Conservation (phyloP, 129 eudicot genomes). For the Flaveria robusta region DNA sequence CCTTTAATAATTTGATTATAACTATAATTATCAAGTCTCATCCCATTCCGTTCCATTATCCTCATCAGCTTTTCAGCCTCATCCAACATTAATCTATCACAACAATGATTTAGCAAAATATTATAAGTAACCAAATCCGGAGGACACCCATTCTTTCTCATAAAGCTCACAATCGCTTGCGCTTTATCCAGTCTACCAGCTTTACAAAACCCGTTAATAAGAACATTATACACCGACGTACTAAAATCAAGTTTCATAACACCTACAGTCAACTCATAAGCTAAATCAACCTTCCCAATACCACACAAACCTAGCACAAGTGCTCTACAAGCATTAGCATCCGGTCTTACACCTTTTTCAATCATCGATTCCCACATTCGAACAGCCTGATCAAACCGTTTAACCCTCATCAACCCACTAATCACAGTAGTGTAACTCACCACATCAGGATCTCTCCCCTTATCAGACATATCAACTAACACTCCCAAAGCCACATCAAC, state of each 20-base stretch:
- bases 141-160: slow-evolving; percentile 76
- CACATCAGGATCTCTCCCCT: slow-evolving; percentile 77
- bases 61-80: slow-evolving; percentile 75
- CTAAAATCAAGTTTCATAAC: slow-evolving; percentile 59
- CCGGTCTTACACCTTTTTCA: slow-evolving; percentile 55
- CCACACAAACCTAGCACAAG: slow-evolving; percentile 81
- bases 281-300: slow-evolving; percentile 82
- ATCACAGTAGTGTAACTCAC: slow-evolving; percentile 82
- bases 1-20: slow-evolving; percentile 86
- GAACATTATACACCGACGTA: slow-evolving; percentile 63
- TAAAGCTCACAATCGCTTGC: slow-evolving; percentile 56
- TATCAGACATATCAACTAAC: slow-evolving; percentile 53
- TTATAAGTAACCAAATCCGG: slow-evolving; percentile 86
- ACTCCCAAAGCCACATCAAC: slow-evolving; percentile 66
- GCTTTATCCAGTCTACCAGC: slow-evolving; percentile 79
- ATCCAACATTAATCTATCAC: slow-evolving; percentile 64
- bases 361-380: slow-evolving; percentile 84
- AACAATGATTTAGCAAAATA: slow-evolving; percentile 65
- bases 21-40: slow-evolving; percentile 73
- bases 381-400: slow-evolving; percentile 59
- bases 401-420: slow-evolving; percentile 65
- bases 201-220: slow-evolving; percentile 76
- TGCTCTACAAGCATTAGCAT: slow-evolving; percentile 77
- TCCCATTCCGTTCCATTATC: slow-evolving; percentile 61
- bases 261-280: slow-evolving; percentile 83